Percentiles rank a stretch among this genome's conserved stretches.
Evolutionary conservation across 306 rosid species (phyloP).

Genomic region (Trifolium subterraneum): DNA sequence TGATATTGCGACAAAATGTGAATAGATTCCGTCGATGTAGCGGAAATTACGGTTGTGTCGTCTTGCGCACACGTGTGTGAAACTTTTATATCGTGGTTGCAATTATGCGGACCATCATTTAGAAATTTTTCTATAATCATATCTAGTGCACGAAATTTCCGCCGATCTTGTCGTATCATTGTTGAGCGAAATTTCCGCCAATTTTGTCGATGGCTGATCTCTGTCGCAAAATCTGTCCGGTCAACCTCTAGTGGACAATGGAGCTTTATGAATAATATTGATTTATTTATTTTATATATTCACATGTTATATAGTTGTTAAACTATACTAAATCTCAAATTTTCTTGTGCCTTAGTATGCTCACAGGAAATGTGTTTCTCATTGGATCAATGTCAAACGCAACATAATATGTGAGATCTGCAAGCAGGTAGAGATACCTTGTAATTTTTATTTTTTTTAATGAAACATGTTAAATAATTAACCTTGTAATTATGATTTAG

Average conservation of each 20-base stretch:
- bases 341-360: constrained; percentile 36
- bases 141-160: too few species aligned
- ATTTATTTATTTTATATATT: background rate
- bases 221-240: too few species aligned
- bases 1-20: background rate
- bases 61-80: background rate
- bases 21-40: background rate
- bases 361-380: constrained; percentile 30
- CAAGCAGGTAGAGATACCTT: constrained; percentile 21
- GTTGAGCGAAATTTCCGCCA: too few species aligned
- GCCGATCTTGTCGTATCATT: too few species aligned
- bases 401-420: constrained; percentile 44
- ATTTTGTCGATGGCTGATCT: too few species aligned
- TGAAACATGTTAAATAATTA: too few species aligned
- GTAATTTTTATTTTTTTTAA: too few species aligned
- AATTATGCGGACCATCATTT: background rate
- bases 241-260: too few species aligned
- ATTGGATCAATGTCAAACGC: constrained; percentile 36
- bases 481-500: background rate
- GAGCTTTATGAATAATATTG: too few species aligned
- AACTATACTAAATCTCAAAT: constrained; percentile 7
- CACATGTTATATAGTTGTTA: background rate
- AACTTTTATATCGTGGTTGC: too few species aligned
- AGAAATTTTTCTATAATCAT: too few species aligned
- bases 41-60: background rate